Percentiles rank a stretch among this genome's conserved stretches.
These are phyloP conservation scores for Phytophthora chlamydospora DNA, from an alignment of 352 stramenopile genomes.

Conservation along the genomic window DNA sequence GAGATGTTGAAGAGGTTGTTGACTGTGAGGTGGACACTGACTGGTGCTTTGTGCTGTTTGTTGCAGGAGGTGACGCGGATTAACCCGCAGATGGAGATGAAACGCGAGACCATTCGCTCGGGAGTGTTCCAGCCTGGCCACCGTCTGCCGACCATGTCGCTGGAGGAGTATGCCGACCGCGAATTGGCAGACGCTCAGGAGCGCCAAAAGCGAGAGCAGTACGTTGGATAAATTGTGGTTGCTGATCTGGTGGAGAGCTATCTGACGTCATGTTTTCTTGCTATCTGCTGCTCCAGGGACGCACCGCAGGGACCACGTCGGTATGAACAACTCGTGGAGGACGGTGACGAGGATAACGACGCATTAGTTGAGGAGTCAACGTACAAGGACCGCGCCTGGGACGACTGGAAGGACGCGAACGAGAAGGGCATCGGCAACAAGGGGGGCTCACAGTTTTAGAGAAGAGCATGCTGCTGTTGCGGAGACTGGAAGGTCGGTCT, in stretches of 20 bases:
- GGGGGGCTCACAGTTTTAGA: slow-evolving; percentile 93
- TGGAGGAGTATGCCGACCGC: slow-evolving; percentile 93
- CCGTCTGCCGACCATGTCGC: slow-evolving; percentile 95
- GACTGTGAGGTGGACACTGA: background rate
- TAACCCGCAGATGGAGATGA: slow-evolving; percentile 87
- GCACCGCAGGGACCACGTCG: slow-evolving; percentile 65
- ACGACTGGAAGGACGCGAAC: slow-evolving; percentile 98
- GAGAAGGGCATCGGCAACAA: slow-evolving; percentile 97
- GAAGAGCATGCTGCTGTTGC: background rate
- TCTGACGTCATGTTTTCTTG: slow-evolving; percentile 17
- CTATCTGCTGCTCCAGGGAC: slow-evolving; percentile 42
- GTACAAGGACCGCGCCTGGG: slow-evolving; percentile 94
- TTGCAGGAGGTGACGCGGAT: slow-evolving; percentile 83
- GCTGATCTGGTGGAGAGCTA: background rate
- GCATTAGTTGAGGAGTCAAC: slow-evolving; percentile 92
- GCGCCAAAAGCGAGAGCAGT: slow-evolving; percentile 82
- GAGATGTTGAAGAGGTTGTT: background rate
- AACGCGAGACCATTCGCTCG: slow-evolving; percentile 85
- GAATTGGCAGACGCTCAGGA: slow-evolving; percentile 90
- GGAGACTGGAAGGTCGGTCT: background rate
- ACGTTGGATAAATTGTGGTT: slow-evolving; percentile 14
- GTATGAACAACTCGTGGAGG: slow-evolving; percentile 94
- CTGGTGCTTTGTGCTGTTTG: slow-evolving; percentile 2
- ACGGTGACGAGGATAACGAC: slow-evolving; percentile 95
- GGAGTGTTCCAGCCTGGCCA: slow-evolving; percentile 96